A percentile compares a stretch with the other conserved stretches of the same genome.
Evolutionary conservation across 345 rosid genomes (phyloP).

Genomic region (Nephelium lappaceum): DNA sequence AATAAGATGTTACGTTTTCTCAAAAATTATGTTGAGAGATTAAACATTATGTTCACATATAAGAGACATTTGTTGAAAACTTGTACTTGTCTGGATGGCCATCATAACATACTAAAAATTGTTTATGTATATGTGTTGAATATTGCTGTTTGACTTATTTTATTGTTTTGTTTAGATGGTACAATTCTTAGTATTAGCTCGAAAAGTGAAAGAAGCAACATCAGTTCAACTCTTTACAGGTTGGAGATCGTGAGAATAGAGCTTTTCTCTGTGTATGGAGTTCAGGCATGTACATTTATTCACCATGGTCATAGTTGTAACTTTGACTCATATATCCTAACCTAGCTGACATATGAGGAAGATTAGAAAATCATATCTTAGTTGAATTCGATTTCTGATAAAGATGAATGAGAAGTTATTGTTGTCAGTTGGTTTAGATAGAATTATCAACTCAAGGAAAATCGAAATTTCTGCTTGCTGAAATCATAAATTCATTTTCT

Average conservation of each 20-base stretch:
- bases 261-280: constrained; percentile 79
- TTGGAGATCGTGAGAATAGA: constrained; percentile 82
- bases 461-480: neutral
- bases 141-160: constrained; percentile 8
- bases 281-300: constrained; percentile 58
- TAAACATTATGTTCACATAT: too few relatives aligned
- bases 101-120: too few relatives aligned
- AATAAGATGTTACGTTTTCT: too few relatives aligned
- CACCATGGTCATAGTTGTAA: constrained; percentile 15
- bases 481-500: neutral
- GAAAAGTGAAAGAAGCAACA: constrained; percentile 43
- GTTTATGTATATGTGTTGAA: neutral
- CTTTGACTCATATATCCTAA: neutral
- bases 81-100: too few relatives aligned
- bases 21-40: too few relatives aligned
- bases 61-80: too few relatives aligned
- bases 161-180: constrained; percentile 48
- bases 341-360: neutral
- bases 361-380: neutral
- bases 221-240: constrained; percentile 60
- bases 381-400: neutral
- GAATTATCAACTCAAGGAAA: constrained; percentile 1
- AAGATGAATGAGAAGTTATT: neutral
- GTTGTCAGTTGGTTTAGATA: neutral
- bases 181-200: constrained; percentile 48